A percentile compares a stretch with the other conserved stretches of the same genome.
These are phyloP conservation scores for Spergularia bocconei DNA, from an alignment of 148 eudicot species.

Conservation along the genomic window DNA sequence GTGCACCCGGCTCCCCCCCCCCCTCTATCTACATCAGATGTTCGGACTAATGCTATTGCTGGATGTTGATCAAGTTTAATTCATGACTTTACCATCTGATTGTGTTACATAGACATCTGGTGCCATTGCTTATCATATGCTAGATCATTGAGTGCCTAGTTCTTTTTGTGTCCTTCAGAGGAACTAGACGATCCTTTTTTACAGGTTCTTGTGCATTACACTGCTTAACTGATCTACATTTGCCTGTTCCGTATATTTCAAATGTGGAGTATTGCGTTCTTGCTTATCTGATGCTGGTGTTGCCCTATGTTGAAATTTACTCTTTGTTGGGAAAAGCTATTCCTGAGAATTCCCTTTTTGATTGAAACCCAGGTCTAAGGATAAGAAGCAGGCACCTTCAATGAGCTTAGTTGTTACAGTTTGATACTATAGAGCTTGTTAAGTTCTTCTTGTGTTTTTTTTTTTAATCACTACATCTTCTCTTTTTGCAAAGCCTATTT, in stretches of 20 bases:
- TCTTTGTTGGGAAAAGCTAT: background rate
- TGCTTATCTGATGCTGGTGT: background rate
- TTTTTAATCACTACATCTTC: too few species aligned
- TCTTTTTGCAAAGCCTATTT: too few species aligned
- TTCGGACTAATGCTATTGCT: background rate
- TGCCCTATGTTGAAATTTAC: background rate
- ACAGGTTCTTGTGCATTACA: background rate
- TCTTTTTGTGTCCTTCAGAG: background rate
- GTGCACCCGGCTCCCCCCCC: too few species aligned
- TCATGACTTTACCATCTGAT: background rate
- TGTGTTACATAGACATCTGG: background rate
- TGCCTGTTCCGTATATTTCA: background rate
- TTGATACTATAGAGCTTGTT: background rate
- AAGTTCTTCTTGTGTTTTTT: background rate
- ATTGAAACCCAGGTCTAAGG: background rate
- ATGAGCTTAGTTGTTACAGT: background rate
- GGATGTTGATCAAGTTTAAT: background rate
- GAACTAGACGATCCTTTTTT: background rate
- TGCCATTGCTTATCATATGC: background rate
- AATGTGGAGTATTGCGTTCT: background rate
- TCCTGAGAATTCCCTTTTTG: background rate
- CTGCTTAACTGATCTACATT: background rate
- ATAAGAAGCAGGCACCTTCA: background rate
- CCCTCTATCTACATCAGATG: too few species aligned
- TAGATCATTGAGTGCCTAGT: background rate